Base-by-base conservation (phyloP, 2,329 filamentous ascomycete species). In the Diplodia seriata region DNA sequence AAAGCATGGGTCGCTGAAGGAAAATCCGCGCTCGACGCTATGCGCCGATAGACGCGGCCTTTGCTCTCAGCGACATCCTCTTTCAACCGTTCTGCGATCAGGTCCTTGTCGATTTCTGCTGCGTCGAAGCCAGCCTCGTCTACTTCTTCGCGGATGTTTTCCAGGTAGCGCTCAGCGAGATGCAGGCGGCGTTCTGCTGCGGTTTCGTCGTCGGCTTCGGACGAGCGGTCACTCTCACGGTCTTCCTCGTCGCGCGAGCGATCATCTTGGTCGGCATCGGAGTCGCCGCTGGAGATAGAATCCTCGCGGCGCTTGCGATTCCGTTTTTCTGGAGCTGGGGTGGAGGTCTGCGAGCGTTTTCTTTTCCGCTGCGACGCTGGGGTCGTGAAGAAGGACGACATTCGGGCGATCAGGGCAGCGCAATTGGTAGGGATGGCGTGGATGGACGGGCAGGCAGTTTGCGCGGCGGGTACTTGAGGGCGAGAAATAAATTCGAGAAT, bases 21-120 rank as follows among this genome's bases (percentile, higher is more conserved):
- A 76, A 96, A 91, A 70, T 90, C 87, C 71, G 97, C 84, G 72
- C 91, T 86, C 26, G 86, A 83, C 43, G 91, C 91, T 72, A 99
- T 87, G 77, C 88, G 87, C 63, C 93, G 87, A 81, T 97, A 98
- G 61, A 97, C 86, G 73, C 91, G 90, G 68, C 95, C 95, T 81
- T 97, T 97, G 67, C 88, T 88, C 81, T 97, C 95, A 64, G 95
- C 89, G 53, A 95, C 92, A 77, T 98, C 95, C 80, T 97, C 93
- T 79, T 94, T 89, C 73, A 99, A 83, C 73, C 94, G 85, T 78
- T 97, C 92, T 51, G 94, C 93, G 74, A 99, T 94, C 73, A 97
- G 82, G 76, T 99, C 95, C 69, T 91, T 86, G 81, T 98, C 95
- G 68, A 99, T 91, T 65, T 98, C 92, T 73, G 90, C 93, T 8